Conservation (phyloP, 2,329 filamentous ascomycete genomes). For the Sarocladium brachiariae region DNA sequence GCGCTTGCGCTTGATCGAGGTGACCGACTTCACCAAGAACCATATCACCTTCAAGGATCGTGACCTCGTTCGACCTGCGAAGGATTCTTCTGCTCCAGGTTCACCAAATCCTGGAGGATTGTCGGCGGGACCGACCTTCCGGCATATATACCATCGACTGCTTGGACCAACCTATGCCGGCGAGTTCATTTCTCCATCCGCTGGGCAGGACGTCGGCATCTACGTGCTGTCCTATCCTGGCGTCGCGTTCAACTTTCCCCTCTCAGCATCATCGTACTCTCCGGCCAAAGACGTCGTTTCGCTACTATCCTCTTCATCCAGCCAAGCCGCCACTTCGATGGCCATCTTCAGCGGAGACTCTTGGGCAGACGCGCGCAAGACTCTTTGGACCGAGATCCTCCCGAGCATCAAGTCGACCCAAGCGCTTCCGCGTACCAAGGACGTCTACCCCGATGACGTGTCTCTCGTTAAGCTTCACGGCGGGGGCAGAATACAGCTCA, state of each 20-base stretch:
- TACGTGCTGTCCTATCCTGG: slow-evolving; percentile 94
- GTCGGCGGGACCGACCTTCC: slow-evolving; percentile 63
- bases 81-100: slow-evolving; percentile 26
- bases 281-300: slow-evolving; percentile 76
- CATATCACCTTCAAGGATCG: slow-evolving; percentile 73
- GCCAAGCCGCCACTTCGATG: slow-evolving; percentile 75
- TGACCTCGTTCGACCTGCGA: slow-evolving; percentile 64
- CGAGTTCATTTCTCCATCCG: slow-evolving; percentile 70
- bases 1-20: slow-evolving; percentile 81
- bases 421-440: slow-evolving; percentile 63
- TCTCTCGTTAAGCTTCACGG: slow-evolving; percentile 73
- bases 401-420: slow-evolving; percentile 67
- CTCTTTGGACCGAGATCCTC: slow-evolving; percentile 68
- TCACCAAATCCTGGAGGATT: slow-evolving; percentile 27
- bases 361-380: slow-evolving; percentile 75
- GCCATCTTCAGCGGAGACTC: slow-evolving; percentile 85
- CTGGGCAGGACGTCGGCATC: slow-evolving; percentile 53
- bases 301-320: slow-evolving; percentile 68
- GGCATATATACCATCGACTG: slow-evolving; percentile 87
- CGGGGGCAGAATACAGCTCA: slow-evolving; percentile 69
- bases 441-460: slow-evolving; percentile 81
- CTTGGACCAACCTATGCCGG: slow-evolving; percentile 91
- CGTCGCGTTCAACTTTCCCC: slow-evolving; percentile 83
- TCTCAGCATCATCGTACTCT: slow-evolving; percentile 68
- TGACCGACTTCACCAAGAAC: slow-evolving; percentile 82